A percentile compares a stretch with the other conserved stretches of the same genome.
These are phyloP conservation scores for Strigomonas oncopelti DNA, from an alignment of 208 protist genomes.

Conservation along the genomic window DNA sequence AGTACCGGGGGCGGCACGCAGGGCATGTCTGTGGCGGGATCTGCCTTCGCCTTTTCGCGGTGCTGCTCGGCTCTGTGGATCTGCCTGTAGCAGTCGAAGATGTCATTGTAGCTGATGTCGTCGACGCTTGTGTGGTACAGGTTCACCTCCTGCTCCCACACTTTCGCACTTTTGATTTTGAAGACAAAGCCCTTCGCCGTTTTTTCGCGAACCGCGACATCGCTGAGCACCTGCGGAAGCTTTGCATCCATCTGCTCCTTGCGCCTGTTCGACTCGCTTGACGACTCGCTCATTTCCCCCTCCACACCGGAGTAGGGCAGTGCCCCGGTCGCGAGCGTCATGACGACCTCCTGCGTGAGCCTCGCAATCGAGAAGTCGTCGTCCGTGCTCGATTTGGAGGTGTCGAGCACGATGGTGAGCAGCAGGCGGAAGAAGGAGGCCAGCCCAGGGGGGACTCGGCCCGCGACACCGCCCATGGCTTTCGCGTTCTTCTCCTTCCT, in stretches of 20 bases:
- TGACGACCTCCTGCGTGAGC: slow-evolving; percentile 23
- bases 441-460: slow-evolving; percentile 12
- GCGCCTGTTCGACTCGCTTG: neutral
- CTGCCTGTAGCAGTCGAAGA: slow-evolving; percentile 31
- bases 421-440: slow-evolving; percentile 48
- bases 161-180: slow-evolving; percentile 38
- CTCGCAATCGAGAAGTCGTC: slow-evolving; percentile 20
- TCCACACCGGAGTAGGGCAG: slow-evolving; percentile 16
- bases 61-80: slow-evolving; percentile 9
- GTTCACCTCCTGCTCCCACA: slow-evolving; percentile 43
- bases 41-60: neutral
- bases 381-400: slow-evolving; percentile 25
- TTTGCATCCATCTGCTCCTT: neutral
- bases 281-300: slow-evolving; percentile 10
- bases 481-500: neutral
- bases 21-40: neutral
- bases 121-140: slow-evolving; percentile 40
- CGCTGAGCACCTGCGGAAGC: slow-evolving; percentile 20
- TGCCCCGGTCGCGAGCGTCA: slow-evolving; percentile 20
- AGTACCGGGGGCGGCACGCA: slow-evolving; percentile 21
- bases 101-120: slow-evolving; percentile 25
- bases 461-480: neutral
- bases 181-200: slow-evolving; percentile 27
- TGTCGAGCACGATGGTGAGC: slow-evolving; percentile 51
- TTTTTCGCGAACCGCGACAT: slow-evolving; percentile 34